Conservation (phyloP, 495 filamentous ascomycete species). For the Daldinia grandis region DNA sequence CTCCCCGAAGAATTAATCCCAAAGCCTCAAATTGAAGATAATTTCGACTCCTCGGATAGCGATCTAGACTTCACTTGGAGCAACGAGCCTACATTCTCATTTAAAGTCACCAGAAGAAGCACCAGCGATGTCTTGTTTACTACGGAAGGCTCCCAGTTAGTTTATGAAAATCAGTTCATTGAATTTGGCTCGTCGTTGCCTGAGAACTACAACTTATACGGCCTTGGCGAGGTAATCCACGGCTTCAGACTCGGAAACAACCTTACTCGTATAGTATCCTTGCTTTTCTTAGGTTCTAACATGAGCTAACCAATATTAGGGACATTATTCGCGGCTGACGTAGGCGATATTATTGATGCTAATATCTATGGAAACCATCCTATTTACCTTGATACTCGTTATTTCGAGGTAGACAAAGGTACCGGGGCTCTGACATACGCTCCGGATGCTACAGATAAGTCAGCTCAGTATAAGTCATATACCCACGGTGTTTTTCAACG, state of each 20-base stretch:
- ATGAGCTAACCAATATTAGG: constrained; percentile 39
- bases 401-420: constrained; percentile 60
- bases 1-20: constrained; percentile 71
- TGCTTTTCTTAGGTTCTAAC: not conserved
- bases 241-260: constrained; percentile 75
- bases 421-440: constrained; percentile 63
- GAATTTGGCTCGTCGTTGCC: constrained; percentile 77
- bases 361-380: constrained; percentile 88
- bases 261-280: constrained; percentile 66
- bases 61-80: constrained; percentile 68
- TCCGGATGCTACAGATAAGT: constrained; percentile 61
- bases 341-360: constrained; percentile 66
- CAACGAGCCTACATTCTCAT: constrained; percentile 76
- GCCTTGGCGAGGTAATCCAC: constrained; percentile 83
- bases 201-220: constrained; percentile 79
- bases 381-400: constrained; percentile 84
- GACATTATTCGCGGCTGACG: constrained; percentile 77
- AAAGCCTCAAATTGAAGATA: constrained; percentile 59
- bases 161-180: constrained; percentile 86
- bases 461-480: constrained; percentile 66
- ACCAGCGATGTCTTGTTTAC: constrained; percentile 77
- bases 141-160: constrained; percentile 69
- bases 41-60: constrained; percentile 35
- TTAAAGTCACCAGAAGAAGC: constrained; percentile 69
- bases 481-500: constrained; percentile 87